Percentiles rank a stretch among this genome's conserved stretches.
Evolutionary conservation across 495 filamentous ascomycete species (phyloP).

Genomic region (Chaetomium tenue): DNA sequence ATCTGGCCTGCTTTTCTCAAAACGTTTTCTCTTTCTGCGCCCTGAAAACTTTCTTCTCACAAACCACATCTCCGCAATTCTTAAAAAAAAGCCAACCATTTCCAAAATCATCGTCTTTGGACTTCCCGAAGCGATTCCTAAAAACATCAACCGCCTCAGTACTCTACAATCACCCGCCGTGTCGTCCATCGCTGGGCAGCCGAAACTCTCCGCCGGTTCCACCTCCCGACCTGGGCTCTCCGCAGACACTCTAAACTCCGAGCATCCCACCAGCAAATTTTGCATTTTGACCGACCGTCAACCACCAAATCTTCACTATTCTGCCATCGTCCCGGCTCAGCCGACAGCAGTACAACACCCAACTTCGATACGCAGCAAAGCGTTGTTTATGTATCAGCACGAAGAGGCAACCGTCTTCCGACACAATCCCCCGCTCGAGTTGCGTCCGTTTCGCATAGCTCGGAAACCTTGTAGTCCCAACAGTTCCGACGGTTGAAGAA

Average conservation of each 20-base stretch:
- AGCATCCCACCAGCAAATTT: conserved; percentile 22
- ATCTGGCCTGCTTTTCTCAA: conserved; percentile 2
- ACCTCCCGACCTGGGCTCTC: conserved; percentile 10
- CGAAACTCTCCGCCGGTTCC: conserved; percentile 13
- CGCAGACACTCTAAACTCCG: conserved; percentile 14
- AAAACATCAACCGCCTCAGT: neutral
- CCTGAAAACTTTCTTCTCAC: conserved; percentile 8
- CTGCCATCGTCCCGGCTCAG: conserved; percentile 16
- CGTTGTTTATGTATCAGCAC: conserved; percentile 61
- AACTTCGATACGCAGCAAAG: conserved; percentile 44
- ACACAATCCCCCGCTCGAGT: conserved; percentile 85
- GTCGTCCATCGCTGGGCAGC: conserved; percentile 7
- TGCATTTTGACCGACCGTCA: conserved; percentile 23
- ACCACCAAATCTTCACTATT: conserved; percentile 10
- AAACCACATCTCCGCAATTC: conserved; percentile 11
- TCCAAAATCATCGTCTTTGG: conserved; percentile 9
- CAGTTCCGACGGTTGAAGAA: conserved; percentile 80
- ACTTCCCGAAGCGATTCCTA: neutral
- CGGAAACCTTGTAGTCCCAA: conserved; percentile 83
- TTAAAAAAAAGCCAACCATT: conserved; percentile 12
- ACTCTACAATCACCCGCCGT: neutral
- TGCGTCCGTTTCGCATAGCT: conserved; percentile 89
- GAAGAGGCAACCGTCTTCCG: conserved; percentile 55
- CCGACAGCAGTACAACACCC: conserved; percentile 29
- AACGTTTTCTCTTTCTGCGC: neutral